Base-by-base conservation (phyloP, 208 protist genomes). In the Leishmania braziliensis region DNA sequence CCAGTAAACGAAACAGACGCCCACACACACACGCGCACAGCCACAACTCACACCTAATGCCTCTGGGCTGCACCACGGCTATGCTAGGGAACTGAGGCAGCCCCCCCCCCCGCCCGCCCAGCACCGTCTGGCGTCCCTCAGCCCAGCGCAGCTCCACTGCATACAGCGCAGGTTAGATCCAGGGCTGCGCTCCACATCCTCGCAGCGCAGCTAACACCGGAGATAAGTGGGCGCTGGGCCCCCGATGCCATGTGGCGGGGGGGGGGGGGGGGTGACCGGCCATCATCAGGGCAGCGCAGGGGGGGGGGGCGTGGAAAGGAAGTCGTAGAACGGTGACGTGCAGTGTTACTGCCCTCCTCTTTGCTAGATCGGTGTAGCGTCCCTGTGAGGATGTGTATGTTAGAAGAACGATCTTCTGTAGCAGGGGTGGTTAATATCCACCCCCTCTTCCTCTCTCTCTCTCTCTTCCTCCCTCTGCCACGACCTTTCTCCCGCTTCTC, bases 381-480 rank as follows among this genome's bases (percentile, higher is more conserved):
- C 23, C 6, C 23, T 62, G n/a, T 29, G 56, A 12, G 23, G 23
- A 62, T 29, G 56, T 4, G 56, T 26, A 62, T 12, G 56, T 26
- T 12, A 14, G 56, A 62, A 29, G 56, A 26, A n/a, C 23, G 23
- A 9, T 12, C 56, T 10, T 62, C 56, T 62, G 56, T n/a, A 12
- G 56, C 56, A 26, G 9, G 5, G 23, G 18, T 81, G 0, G 26
- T 33, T 65, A n/a, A 53, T 9, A 8, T 71, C 26, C 8, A 78
- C 39, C 29, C 58, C 36, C 36, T 39, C 36, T 75, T 58, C 46
- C 33, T 65, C 66, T 75, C 69, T 81, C 36, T 54, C 48, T 72
- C n/a, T 29, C 68, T 53, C n/a, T n/a, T 33, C 1, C 36, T 39
- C 43, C 23, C 56, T 29, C 23, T 62, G 16, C 18, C 53, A 20